Percentiles rank a stretch among this genome's conserved stretches.
Evolutionary conservation across 1,284 basidiomycete species (phyloP).

Genomic region (Cryptococcus sp.): DNA sequence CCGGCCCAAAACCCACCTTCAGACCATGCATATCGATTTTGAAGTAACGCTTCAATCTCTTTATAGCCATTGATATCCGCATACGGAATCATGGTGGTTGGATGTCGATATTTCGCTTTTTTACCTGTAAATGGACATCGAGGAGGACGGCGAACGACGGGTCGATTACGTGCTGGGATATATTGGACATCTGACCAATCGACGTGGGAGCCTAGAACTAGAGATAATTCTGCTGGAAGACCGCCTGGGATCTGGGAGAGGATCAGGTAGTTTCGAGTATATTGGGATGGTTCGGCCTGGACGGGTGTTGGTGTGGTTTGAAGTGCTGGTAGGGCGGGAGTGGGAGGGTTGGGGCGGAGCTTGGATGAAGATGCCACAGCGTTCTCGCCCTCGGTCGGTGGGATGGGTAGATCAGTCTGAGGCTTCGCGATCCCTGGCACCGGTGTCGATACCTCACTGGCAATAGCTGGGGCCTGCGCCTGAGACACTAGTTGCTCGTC

Average conservation of each 20-base stretch:
- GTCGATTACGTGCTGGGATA: constrained; percentile 47
- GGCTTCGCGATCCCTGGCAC: too few relatives aligned
- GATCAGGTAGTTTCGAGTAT: constrained; percentile 48
- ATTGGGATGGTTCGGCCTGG: constrained; percentile 18
- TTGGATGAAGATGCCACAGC: background rate
- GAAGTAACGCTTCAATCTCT: constrained; percentile 36
- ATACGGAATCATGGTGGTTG: constrained; percentile 48
- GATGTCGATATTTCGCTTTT: constrained; percentile 51
- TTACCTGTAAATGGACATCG: constrained; percentile 52
- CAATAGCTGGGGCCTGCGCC: too few relatives aligned
- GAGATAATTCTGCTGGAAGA: constrained; percentile 46
- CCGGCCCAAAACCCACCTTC: constrained; percentile 34
- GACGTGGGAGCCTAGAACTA: constrained; percentile 50
- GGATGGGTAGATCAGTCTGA: too few relatives aligned
- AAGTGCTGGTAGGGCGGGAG: background rate
- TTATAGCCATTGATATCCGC: constrained; percentile 46
- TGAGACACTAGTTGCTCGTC: too few relatives aligned
- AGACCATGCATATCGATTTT: constrained; percentile 31
- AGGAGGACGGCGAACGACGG: constrained; percentile 38
- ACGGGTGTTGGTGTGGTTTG: background rate
- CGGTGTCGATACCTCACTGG: too few relatives aligned
- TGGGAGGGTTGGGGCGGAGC: background rate
- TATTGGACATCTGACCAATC: constrained; percentile 47
- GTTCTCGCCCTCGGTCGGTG: background rate
- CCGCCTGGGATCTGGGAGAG: constrained; percentile 46